phyloP scores from a whole-genome alignment of 2,329 filamentous ascomycete species.

The Pestalotiopsis fici region DNA sequence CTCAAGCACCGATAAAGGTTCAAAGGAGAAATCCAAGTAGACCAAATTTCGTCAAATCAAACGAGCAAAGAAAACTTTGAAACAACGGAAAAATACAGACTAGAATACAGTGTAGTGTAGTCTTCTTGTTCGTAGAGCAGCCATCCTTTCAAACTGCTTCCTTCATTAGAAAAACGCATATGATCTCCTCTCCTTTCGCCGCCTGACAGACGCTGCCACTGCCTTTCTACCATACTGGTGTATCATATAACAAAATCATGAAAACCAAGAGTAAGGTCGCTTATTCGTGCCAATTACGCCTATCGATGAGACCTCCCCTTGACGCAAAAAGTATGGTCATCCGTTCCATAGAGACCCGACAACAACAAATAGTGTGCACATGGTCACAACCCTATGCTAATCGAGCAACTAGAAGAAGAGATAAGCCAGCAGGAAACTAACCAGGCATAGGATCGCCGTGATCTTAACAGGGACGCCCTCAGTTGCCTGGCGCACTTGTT shows the following conservation, averaged over 20 bases:
- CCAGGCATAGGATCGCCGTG: conserved; percentile 78
- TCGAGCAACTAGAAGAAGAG: conserved; percentile 75
- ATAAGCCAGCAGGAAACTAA: conserved; percentile 93
- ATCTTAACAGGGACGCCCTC: conserved; percentile 87
- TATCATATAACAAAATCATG: background rate
- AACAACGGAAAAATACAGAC: conserved; percentile 5
- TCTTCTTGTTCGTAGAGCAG: background rate
- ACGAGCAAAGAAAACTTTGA: background rate
- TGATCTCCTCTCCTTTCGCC: background rate
- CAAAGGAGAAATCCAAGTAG: background rate
- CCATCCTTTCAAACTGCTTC: background rate
- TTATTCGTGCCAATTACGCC: background rate
- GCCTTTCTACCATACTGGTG: background rate
- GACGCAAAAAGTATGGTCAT: background rate
- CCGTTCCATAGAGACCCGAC: background rate
- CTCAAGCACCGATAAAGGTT: background rate
- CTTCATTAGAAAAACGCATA: background rate
- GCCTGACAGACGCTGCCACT: background rate
- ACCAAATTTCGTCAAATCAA: background rate
- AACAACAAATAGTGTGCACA: background rate
- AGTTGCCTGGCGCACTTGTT: conserved; percentile 56
- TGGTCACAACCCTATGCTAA: background rate
- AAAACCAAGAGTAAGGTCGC: no score
- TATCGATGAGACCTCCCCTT: background rate
- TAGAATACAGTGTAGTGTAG: conserved; percentile 5